phyloP scores from a whole-genome alignment of 129 eudicot genomes.

The Flaveria trinervia region DNA sequence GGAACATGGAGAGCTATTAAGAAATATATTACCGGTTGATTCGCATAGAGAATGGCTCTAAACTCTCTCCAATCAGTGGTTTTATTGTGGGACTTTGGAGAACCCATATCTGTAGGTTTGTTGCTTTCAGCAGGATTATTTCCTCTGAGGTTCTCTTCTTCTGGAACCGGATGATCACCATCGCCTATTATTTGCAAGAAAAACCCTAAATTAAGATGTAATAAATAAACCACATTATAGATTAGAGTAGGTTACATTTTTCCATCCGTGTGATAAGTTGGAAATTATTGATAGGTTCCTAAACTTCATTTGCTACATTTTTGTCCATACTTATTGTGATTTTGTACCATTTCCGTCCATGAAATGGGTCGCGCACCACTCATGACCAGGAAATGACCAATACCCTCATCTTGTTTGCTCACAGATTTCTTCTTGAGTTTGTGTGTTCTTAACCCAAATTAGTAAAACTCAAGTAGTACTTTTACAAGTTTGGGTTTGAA shows the following conservation, averaged over 20 bases:
- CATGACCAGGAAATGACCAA: too few species aligned
- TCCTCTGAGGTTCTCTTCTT: conserved; percentile 62
- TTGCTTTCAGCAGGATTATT: conserved; percentile 54
- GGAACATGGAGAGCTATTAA: neutral
- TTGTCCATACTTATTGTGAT: neutral
- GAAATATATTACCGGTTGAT: conserved; percentile 59
- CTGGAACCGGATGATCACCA: conserved; percentile 55
- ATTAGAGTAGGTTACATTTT: neutral
- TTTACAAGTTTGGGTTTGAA: too few species aligned
- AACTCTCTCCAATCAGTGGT: conserved; percentile 91
- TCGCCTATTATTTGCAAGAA: conserved; percentile 49
- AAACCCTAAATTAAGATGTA: conserved; percentile 7
- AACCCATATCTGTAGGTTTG: conserved; percentile 47
- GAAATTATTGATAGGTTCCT: neutral
- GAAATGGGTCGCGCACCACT: too few species aligned
- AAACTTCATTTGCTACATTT: neutral
- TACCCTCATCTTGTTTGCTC: too few species aligned
- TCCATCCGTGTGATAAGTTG: neutral
- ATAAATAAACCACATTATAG: neutral
- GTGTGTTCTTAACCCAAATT: too few species aligned
- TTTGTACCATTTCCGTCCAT: neutral
- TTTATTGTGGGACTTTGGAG: conserved; percentile 51
- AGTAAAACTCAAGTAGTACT: too few species aligned
- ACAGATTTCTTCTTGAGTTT: too few species aligned
- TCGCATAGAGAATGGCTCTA: conserved; percentile 63